Base-by-base conservation (phyloP, 805 yeast genomes). In the Cyberlindnera meyerae region DNA sequence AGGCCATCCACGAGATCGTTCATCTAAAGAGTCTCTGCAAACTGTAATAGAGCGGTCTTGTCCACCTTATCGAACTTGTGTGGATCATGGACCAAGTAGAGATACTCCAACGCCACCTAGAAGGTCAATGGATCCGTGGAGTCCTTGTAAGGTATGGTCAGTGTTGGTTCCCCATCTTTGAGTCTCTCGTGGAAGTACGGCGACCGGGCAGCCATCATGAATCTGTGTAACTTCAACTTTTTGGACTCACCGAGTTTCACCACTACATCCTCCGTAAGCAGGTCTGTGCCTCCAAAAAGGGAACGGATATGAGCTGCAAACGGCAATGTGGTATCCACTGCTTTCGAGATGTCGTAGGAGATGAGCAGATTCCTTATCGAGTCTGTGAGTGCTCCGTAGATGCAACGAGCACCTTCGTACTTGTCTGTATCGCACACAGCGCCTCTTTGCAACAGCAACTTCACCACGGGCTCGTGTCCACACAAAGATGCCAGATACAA, bases 401-500 rank as follows among this genome's bases (percentile, higher is more conserved):
- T 67, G 46, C 90, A 82, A 29, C 83, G 66, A 11, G 81, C 85
- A 3, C 94, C 93, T 55, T 82, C 84, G 51, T 77, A 77, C n/a
- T 88, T 79, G 52, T 83, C 90, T 50, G 86, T 68, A 55, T 82
- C 89, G 55, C 90, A 82, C 7, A 77, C 67, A 0, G 93, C 87
- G 7, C 95, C 95, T 30, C 76, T 60, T 30, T 72, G 67, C 8
- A 84, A 61, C 16, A 84, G 60, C 33, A 78, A 55, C 36, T 62
- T 65, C n/a, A 84, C 93, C 5, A 84, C 68, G 1, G 62, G 63
- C 42, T 68, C 69, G 55, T 83, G 90, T 1, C 94, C 94, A 61
- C 94, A 83, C 11, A 83, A 52, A 13, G 84, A 75, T 7, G 87
- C 85, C 18, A 84, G 60, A 40, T 80, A 79, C 40, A 84, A 63